A percentile compares a stretch with the other conserved stretches of the same genome.
Evolutionary conservation across 306 rosid species (phyloP).

Genomic region (Pterocarpus macrocarpus): DNA sequence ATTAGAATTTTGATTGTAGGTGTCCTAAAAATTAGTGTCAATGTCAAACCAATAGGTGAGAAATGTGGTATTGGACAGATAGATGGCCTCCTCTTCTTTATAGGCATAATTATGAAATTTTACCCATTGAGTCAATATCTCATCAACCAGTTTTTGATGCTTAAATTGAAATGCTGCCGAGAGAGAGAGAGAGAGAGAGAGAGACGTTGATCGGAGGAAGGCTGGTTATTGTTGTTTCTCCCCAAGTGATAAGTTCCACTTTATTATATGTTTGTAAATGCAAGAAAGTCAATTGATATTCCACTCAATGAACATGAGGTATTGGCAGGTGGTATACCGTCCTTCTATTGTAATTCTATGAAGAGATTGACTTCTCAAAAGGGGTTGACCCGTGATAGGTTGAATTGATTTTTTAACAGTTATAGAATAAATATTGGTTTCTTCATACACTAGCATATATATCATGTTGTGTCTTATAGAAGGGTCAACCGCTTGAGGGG

Average conservation of each 20-base stretch:
- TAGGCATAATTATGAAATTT: neutral
- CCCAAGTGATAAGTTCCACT: neutral
- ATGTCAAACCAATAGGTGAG: neutral
- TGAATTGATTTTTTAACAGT: neutral
- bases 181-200: too few relatives aligned
- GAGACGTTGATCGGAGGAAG: neutral
- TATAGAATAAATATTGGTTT: neutral
- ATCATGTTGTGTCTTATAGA: neutral
- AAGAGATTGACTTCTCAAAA: neutral
- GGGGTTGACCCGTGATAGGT: neutral
- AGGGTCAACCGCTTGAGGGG: too few relatives aligned
- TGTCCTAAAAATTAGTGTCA: neutral
- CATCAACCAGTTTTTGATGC: conserved; percentile 17
- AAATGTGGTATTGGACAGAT: neutral
- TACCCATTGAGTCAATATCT: neutral
- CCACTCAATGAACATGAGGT: conserved; percentile 4
- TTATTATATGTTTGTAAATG: neutral
- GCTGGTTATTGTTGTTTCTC: neutral
- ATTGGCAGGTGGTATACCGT: neutral
- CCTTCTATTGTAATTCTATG: neutral
- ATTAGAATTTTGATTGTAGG: neutral
- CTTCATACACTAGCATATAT: neutral
- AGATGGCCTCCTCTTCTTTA: neutral
- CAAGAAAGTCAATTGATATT: neutral
- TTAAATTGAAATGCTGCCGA: neutral